A percentile compares a stretch with the other conserved stretches of the same genome.
phyloP scores from a whole-genome alignment of 306 rosid species.

The Adenanthera pavonina region DNA sequence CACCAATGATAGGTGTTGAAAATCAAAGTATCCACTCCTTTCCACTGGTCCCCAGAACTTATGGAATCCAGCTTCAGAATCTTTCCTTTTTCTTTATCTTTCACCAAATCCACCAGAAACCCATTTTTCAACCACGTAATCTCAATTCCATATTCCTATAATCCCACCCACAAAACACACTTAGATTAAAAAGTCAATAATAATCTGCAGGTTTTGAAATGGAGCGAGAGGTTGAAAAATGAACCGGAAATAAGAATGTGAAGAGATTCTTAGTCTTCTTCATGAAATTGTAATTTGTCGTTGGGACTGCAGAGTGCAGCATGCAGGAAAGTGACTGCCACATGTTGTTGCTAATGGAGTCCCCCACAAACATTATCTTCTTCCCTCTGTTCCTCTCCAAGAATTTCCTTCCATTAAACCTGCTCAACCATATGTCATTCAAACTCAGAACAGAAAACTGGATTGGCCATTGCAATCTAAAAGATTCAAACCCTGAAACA shows the following conservation, averaged over 20 bases:
- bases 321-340: constrained; percentile 82
- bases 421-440: constrained; percentile 27
- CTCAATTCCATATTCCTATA: constrained; percentile 59
- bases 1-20: constrained; percentile 88
- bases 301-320: constrained; percentile 62
- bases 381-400: constrained; percentile 67
- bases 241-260: constrained; percentile 56
- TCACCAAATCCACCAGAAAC: constrained; percentile 64
- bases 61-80: constrained; percentile 70
- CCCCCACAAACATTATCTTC: constrained; percentile 79
- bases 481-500: neutral
- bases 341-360: constrained; percentile 77
- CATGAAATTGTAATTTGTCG: constrained; percentile 46
- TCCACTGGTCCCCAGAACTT: constrained; percentile 52
- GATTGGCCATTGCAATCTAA: neutral
- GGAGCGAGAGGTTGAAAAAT: neutral
- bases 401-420: constrained; percentile 66
- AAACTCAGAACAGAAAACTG: neutral
- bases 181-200: neutral
- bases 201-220: neutral
- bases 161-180: neutral
- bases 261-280: constrained; percentile 35
- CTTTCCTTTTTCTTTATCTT: constrained; percentile 49
- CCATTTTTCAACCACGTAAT: constrained; percentile 70
- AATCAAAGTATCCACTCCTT: constrained; percentile 60